Conservation (phyloP, 202 grass and related monocot genomes). For the Zoysia matrella region DNA sequence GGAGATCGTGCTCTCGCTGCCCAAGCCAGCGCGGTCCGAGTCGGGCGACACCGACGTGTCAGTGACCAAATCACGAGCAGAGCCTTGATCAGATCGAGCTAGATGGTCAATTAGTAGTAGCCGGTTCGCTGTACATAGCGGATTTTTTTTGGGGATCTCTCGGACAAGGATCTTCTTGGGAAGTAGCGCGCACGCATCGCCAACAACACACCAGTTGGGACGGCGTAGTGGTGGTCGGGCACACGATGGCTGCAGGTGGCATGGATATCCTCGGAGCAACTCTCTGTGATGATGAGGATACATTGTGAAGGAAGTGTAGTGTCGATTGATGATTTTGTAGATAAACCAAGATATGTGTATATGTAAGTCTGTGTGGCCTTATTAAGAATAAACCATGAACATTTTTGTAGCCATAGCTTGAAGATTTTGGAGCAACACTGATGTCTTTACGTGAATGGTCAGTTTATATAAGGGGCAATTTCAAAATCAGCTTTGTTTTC, state of each 20-base stretch:
- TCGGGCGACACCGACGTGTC: constrained; percentile 21
- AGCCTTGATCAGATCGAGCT: neutral
- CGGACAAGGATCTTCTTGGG: neutral
- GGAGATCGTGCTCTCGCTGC: constrained; percentile 66
- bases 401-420: neutral
- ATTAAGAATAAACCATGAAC: constrained; percentile 18
- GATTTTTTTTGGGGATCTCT: too few species aligned
- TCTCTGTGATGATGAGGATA: constrained; percentile 48
- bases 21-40: constrained; percentile 39
- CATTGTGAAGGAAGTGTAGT: neutral
- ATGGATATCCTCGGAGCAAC: constrained; percentile 47
- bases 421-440: too few species aligned
- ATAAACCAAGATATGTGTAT: constrained; percentile 7
- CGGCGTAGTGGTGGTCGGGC: constrained; percentile 3
- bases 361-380: constrained; percentile 15
- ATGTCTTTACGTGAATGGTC: neutral
- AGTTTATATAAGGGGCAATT: neutral
- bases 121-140: constrained; percentile 47
- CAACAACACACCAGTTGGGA: too few species aligned
- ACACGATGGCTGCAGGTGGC: neutral
- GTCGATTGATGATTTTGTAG: constrained; percentile 18
- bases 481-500: too few species aligned
- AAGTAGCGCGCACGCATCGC: constrained; percentile 3
- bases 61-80: constrained; percentile 6
- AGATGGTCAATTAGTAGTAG: too few species aligned